A percentile compares a stretch with the other conserved stretches of the same genome.
These are phyloP conservation scores for Luffa acutangula DNA, from an alignment of 306 rosid species.

Conservation along the genomic window DNA sequence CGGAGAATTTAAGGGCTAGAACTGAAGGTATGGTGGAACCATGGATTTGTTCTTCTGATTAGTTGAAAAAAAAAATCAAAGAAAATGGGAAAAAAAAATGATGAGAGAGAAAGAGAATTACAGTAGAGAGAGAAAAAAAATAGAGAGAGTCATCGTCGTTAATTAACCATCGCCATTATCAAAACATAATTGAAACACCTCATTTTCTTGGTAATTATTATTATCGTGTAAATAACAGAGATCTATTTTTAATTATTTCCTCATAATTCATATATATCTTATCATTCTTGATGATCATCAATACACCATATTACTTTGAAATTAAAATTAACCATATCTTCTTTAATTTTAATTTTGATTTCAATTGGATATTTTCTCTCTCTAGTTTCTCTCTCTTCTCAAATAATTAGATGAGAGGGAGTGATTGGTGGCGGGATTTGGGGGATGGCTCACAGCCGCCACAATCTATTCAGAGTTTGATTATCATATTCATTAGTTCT, in stretches of 20 bases:
- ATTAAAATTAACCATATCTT: background rate
- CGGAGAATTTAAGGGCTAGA: slow-evolving; percentile 29
- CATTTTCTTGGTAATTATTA: slow-evolving; percentile 3
- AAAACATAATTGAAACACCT: slow-evolving; percentile 13
- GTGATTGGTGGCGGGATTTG: slow-evolving; percentile 81
- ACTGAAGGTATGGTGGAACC: slow-evolving; percentile 92
- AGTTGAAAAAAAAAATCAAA: background rate
- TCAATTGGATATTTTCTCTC: background rate
- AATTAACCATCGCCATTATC: slow-evolving; percentile 10
- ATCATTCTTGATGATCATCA: background rate
- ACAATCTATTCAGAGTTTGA: slow-evolving; percentile 22
- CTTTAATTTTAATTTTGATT: background rate
- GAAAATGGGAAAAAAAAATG: background rate
- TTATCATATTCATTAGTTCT: slow-evolving; percentile 7
- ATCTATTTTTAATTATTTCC: slow-evolving; percentile 1
- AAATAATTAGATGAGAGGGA: slow-evolving; percentile 20
- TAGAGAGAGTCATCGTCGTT: background rate
- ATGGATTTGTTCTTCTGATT: slow-evolving; percentile 97
- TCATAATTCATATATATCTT: background rate
- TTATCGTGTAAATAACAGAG: slow-evolving; percentile 8
- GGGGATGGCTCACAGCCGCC: slow-evolving; percentile 61
- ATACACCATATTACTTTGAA: background rate
- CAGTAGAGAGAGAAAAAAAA: background rate
- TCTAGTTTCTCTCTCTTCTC: background rate
- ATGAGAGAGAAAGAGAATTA: slow-evolving; percentile 1